These are phyloP conservation scores for Aspergillus calidoustus DNA, from an alignment of 2,329 filamentous ascomycete genomes.

Conservation along the genomic window DNA sequence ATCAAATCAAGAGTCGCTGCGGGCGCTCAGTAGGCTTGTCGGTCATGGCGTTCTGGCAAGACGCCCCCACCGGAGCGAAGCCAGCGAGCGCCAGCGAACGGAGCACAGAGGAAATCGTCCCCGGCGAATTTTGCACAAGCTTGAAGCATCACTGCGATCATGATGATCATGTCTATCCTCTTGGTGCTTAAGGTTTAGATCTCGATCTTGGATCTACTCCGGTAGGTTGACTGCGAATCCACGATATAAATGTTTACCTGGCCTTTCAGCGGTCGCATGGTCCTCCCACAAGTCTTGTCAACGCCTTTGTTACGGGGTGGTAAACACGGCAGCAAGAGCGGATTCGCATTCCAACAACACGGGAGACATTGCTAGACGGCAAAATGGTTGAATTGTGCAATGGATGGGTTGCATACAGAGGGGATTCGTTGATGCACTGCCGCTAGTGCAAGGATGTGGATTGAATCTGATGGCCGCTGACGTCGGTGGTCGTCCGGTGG, in stretches of 20 bases:
- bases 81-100: neutral
- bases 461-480: slow-evolving; percentile 32
- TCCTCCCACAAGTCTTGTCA: neutral
- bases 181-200: slow-evolving; percentile 12
- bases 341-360: neutral
- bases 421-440: slow-evolving; percentile 7
- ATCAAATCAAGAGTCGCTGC: slow-evolving; percentile 15
- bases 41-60: slow-evolving; percentile 8
- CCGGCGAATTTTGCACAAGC: slow-evolving; percentile 1
- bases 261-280: neutral
- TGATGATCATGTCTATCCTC: slow-evolving; percentile 15
- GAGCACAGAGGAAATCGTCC: neutral
- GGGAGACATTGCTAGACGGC: neutral
- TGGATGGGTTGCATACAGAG: slow-evolving; percentile 23
- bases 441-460: slow-evolving; percentile 21
- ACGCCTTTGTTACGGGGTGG: neutral
- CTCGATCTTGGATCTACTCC: slow-evolving; percentile 8
- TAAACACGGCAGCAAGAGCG: neutral
- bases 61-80: neutral
- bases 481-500: slow-evolving; percentile 27
- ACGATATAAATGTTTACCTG: neutral
- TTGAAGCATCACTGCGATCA: slow-evolving; percentile 4
- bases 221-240: neutral
- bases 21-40: slow-evolving; percentile 3
- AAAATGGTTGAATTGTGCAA: slow-evolving; percentile 24